Percentiles rank a stretch among this genome's conserved stretches.
These are phyloP conservation scores for Alternaria brassicicola DNA, from an alignment of 2,329 filamentous ascomycete species.

Conservation along the genomic window DNA sequence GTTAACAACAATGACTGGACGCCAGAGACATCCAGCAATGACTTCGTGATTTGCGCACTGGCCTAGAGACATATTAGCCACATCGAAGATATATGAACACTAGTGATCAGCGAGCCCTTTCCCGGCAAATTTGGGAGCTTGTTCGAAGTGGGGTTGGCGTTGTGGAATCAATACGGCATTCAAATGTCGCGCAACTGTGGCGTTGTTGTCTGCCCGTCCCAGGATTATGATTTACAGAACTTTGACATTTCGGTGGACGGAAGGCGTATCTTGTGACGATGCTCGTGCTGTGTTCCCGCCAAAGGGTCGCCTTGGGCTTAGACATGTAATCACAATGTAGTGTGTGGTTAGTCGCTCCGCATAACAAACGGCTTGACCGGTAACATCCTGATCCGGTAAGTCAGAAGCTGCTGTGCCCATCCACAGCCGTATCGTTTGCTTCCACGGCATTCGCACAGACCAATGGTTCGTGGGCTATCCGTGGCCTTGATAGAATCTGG, in stretches of 20 bases:
- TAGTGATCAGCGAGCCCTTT: slow-evolving; percentile 8
- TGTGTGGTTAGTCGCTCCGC: slow-evolving; percentile 20
- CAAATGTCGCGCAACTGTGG: slow-evolving; percentile 45
- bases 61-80: slow-evolving; percentile 18
- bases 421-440: slow-evolving; percentile 32
- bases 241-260: slow-evolving; percentile 28
- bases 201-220: slow-evolving; percentile 36
- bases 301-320: slow-evolving; percentile 21
- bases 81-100: slow-evolving; percentile 17
- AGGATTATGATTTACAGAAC: slow-evolving; percentile 26
- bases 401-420: slow-evolving; percentile 15
- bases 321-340: slow-evolving; percentile 24
- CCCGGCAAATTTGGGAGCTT: slow-evolving; percentile 21
- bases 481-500: slow-evolving; percentile 34
- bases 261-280: slow-evolving; percentile 33
- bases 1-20: slow-evolving; percentile 21
- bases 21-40: slow-evolving; percentile 8
- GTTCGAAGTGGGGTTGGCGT: slow-evolving; percentile 21
- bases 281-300: slow-evolving; percentile 37
- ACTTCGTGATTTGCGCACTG: slow-evolving; percentile 28
- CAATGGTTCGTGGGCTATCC: slow-evolving; percentile 43
- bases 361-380: slow-evolving; percentile 32
- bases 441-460: slow-evolving; percentile 39
- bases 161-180: slow-evolving; percentile 38
- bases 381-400: slow-evolving; percentile 28